Evolutionary conservation across 2,329 filamentous ascomycete genomes (phyloP), one percentile per base, ranked within the genome.

Genomic region (Aspergillus sp.): DNA sequence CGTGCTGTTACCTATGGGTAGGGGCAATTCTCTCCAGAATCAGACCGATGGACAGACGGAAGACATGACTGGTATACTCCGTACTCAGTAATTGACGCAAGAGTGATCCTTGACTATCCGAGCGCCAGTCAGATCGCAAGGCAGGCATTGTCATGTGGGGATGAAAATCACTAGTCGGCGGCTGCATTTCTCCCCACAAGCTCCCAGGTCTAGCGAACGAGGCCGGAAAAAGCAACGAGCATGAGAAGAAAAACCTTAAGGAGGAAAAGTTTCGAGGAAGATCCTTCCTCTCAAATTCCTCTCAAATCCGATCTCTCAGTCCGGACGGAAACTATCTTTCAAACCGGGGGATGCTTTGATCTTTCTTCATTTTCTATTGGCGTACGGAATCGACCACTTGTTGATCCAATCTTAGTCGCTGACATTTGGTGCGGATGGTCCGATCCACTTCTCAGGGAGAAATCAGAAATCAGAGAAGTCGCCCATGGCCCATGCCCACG

Each of bases 131-230:
- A 54, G 16, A 26, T 47, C 26, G 26, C 24, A 26, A 32, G 20
- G 50, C 49, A 18, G 57, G 54, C 53, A 26, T 55, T 58, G 24
- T 56, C 49, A 63, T 65, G 63, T 57, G 63, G 63, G 59, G 59
- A 56, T 54, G 55, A 52, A 24, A 47, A 49, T 58, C 55, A 32
- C 56, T 58, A 58, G 53, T 56, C 55, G 52, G 57, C 50, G 52
- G 61, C 56, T 58, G 60, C 59, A 56, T 49, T 54, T 57, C 47
- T 31, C 55, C 59, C 51, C 54, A 55, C 60, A 60, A 42, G 36
- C 36, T 42, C 36, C 49, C 46, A 60, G 36, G 55, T 52, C 31
- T 36, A 42, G 51, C 55, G 53, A 51, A 52, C 47, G 39, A 58
- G 32, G 20, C 36, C 42, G 29, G 52, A 58, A 58, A 60, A 55